A percentile compares a stretch with the other conserved stretches of the same genome.
phyloP scores from a whole-genome alignment of 441 rosid species.

The Adansonia gregorii region DNA sequence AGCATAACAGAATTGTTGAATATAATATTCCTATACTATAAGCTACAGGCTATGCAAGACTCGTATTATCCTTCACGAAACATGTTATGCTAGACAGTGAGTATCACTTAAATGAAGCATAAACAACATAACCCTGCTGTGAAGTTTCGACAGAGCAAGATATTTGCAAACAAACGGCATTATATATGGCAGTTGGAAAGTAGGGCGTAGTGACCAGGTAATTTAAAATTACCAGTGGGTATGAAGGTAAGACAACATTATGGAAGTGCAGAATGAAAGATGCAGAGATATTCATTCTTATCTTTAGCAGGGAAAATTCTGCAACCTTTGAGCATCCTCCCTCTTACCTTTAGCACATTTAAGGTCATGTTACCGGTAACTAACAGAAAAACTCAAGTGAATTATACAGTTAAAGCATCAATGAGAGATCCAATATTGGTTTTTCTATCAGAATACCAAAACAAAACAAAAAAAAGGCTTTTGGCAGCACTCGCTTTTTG shows the following conservation, averaged over 20 bases:
- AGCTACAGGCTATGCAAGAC: neutral
- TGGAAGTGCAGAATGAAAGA: slow-evolving; percentile 10
- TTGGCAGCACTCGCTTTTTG: neutral
- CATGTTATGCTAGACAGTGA: neutral
- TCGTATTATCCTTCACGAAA: neutral
- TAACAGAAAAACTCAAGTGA: neutral
- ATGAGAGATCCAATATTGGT: neutral
- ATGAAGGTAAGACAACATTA: slow-evolving; percentile 8
- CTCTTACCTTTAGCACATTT: neutral
- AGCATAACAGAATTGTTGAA: neutral
- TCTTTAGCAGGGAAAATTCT: neutral
- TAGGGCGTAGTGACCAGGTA: neutral
- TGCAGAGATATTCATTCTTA: neutral
- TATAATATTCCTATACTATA: neutral
- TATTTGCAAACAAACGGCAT: neutral
- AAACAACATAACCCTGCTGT: slow-evolving; percentile 6
- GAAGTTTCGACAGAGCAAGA: neutral
- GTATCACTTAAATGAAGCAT: slow-evolving; percentile 17
- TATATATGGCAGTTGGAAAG: neutral
- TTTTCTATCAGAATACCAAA: neutral
- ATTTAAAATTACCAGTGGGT: neutral
- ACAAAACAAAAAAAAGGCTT: neutral
- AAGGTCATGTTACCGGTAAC: neutral
- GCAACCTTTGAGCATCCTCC: neutral
- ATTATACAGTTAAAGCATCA: neutral